Evolutionary conservation across 345 rosid genomes (phyloP).

Genomic region (Aquilaria sinensis): DNA sequence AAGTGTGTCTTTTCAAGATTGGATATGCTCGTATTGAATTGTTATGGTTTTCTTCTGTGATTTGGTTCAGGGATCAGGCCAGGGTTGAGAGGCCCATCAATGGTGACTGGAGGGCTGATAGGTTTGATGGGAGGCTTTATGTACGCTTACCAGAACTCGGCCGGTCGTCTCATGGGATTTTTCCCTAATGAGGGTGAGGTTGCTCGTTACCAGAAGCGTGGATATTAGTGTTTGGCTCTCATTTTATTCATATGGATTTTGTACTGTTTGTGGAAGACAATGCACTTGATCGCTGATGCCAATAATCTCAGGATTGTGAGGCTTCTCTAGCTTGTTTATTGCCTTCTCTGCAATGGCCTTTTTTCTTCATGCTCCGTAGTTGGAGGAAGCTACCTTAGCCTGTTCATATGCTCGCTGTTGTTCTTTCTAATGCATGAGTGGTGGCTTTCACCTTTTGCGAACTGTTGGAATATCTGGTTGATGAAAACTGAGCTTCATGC

Average conservation of each 20-base stretch:
- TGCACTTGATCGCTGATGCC: background rate
- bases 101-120: slow-evolving; percentile 97
- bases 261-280: background rate
- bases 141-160: slow-evolving; percentile 99
- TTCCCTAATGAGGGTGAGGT: slow-evolving; percentile 92
- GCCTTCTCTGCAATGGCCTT: background rate
- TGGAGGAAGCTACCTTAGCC: no score
- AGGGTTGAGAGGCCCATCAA: slow-evolving; percentile 83
- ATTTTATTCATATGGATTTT: background rate
- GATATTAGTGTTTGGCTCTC: slow-evolving; percentile 17
- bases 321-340: background rate
- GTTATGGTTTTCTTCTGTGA: background rate
- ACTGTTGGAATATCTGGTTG: no score
- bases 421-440: no score
- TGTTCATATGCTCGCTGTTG: no score
- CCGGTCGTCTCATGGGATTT: slow-evolving; percentile 92
- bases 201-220: slow-evolving; percentile 55
- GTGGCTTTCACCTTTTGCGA: no score
- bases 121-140: slow-evolving; percentile 99
- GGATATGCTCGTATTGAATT: background rate
- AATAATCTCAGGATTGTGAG: slow-evolving; percentile 4
- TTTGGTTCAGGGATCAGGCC: slow-evolving; percentile 68
- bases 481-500: no score
- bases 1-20: background rate
- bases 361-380: no score